Evolutionary conservation across 106 monocot species (phyloP).

Genomic region (Cymbidium sinense): DNA sequence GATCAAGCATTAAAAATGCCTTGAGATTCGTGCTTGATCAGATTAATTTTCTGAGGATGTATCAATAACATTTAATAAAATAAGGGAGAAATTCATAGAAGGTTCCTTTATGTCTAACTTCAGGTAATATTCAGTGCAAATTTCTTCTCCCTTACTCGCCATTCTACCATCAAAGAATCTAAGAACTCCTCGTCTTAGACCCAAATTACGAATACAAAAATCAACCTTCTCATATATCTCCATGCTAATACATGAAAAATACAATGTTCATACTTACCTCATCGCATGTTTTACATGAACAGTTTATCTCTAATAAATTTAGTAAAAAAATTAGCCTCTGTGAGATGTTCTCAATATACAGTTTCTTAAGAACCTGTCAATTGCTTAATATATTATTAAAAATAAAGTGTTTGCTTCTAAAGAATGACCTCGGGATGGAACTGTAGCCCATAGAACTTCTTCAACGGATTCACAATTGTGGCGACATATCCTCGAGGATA

Average conservation of each 20-base stretch:
- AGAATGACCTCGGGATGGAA: constrained; percentile 90
- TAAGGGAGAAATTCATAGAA: not conserved
- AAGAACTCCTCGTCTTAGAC: not conserved
- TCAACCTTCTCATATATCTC: not conserved
- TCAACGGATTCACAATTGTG: constrained; percentile 50
- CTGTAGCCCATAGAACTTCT: constrained; percentile 72
- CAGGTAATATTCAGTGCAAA: not conserved
- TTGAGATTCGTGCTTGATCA: too few species aligned
- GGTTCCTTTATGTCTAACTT: not conserved
- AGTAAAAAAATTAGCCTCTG: not conserved
- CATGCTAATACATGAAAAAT: not conserved
- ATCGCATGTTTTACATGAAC: not conserved
- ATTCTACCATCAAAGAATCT: not conserved
- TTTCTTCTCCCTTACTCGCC: not conserved
- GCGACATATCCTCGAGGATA: constrained; percentile 73
- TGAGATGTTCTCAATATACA: not conserved
- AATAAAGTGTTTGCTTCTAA: not conserved
- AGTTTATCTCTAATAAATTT: not conserved
- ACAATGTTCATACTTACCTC: constrained; percentile 1
- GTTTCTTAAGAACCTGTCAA: not conserved
- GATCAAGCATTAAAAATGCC: too few species aligned
- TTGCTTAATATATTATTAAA: not conserved
- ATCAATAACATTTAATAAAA: not conserved
- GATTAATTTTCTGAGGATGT: too few species aligned
- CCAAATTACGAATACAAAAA: not conserved